These are phyloP conservation scores for Chlorella sp. DNA, from an alignment of 139 green algal genomes.

Conservation along the genomic window DNA sequence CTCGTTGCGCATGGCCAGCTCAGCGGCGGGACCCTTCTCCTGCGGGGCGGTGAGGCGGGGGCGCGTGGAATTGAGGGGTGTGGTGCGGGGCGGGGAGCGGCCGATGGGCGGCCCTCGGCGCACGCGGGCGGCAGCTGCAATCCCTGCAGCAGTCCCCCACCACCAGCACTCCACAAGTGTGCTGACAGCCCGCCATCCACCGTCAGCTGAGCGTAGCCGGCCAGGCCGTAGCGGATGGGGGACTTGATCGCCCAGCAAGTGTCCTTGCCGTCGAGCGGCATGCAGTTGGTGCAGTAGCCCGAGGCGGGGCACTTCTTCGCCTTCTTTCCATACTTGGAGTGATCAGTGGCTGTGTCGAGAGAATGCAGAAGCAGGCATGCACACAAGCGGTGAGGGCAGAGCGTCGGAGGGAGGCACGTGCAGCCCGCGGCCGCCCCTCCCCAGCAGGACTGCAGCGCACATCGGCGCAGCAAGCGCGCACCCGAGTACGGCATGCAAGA, in stretches of 20 bases:
- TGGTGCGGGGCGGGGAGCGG: not conserved
- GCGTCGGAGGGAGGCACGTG: too few relatives aligned
- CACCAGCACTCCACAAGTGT: not conserved
- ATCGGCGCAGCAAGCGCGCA: not conserved
- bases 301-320: slow-evolving; percentile 46
- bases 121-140: not conserved
- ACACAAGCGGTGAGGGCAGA: too few relatives aligned
- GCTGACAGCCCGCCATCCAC: too few relatives aligned
- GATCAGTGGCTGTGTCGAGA: slow-evolving; percentile 55
- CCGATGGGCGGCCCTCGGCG: too few relatives aligned
- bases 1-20: slow-evolving; percentile 53
- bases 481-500: slow-evolving; percentile 43
- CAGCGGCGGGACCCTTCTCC: slow-evolving; percentile 4
- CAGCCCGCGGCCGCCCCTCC: not conserved
- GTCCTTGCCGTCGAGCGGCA: slow-evolving; percentile 46
- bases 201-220: slow-evolving; percentile 34
- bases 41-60: not conserved
- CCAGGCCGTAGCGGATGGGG: slow-evolving; percentile 54
- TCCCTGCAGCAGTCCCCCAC: not conserved
- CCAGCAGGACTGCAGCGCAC: not conserved
- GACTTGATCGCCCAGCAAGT: slow-evolving; percentile 59
- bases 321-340: slow-evolving; percentile 48
- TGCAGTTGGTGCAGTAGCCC: slow-evolving; percentile 62
- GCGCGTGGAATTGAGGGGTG: not conserved
- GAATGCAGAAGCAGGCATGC: too few relatives aligned